Percentiles rank a stretch among this genome's conserved stretches.
phyloP scores from a whole-genome alignment of 2,329 filamentous ascomycete genomes.

The Anisogramma anomala region DNA sequence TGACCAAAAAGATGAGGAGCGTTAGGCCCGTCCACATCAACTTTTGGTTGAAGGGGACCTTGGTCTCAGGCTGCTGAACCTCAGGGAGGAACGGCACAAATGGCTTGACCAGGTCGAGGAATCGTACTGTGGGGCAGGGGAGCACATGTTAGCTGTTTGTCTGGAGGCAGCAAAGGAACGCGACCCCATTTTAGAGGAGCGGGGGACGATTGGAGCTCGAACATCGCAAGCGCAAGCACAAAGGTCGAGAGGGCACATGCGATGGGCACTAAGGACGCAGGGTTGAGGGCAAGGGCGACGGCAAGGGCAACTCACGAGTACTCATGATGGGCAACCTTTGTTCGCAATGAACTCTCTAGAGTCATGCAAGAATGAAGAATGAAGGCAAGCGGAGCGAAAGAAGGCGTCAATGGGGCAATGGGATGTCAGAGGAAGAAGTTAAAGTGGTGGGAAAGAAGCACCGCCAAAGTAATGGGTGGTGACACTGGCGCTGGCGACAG shows the following conservation, averaged over 20 bases:
- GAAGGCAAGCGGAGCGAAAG: constrained; percentile 24
- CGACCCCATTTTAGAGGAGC: too few relatives aligned
- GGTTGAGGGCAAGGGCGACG: background rate
- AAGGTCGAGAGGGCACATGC: too few relatives aligned
- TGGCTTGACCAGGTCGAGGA: constrained; percentile 98
- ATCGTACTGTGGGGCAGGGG: constrained; percentile 58
- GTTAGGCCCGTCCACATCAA: constrained; percentile 92
- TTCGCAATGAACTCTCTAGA: constrained; percentile 15
- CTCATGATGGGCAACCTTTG: constrained; percentile 35
- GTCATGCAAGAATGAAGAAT: constrained; percentile 17
- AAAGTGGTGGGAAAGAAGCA: constrained; percentile 9
- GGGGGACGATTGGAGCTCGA: too few relatives aligned
- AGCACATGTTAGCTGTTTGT: constrained; percentile 15
- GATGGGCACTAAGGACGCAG: constrained; percentile 3
- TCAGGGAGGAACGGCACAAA: constrained; percentile 99
- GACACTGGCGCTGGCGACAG: constrained; percentile 1
- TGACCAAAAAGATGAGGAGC: constrained; percentile 96
- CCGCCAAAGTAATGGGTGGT: constrained; percentile 4
- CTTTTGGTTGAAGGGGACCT: constrained; percentile 98
- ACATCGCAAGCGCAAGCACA: constrained; percentile 5
- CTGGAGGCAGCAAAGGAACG: background rate
- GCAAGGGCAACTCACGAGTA: constrained; percentile 46
- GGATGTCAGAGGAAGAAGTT: constrained; percentile 14
- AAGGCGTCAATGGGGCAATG: constrained; percentile 18
- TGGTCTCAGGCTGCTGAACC: constrained; percentile 96